Base-by-base conservation (phyloP, 1,284 basidiomycete species). In the Cryptococcus sp. region DNA sequence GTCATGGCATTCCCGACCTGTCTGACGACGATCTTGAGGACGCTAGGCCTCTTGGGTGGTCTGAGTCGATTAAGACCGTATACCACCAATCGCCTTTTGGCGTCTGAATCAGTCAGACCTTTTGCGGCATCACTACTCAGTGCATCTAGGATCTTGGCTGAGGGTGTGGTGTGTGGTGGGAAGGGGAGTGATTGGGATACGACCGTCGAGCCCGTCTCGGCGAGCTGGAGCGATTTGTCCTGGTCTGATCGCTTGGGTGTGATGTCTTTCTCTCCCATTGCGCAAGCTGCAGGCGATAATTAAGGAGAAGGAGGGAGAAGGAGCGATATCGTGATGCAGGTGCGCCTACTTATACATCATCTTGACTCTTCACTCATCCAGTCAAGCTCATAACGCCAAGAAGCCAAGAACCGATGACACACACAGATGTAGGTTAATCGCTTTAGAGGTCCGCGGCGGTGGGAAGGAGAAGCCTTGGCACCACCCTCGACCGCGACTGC, bases 1-100 rank as follows among this genome's bases (percentile, higher is more conserved):
- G 75, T 71, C 73, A 79, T 78, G 55, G 77, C 76, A 66, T 80
- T 80, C 42, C 72, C 76, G 49, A 78, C 48, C 59, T 81, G 80
- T 20, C 75, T 65, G 1, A 61, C 49, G 13, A 72, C 57, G 44
- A 77, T 76, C 50, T 71, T 72, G 50, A 60, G 52, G 10, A 68
- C 52, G 46, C 64, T 69, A 35, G 72, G 78, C 61, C 68, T 72
- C 59, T 71, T 69, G 15, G 78, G 76, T n/a, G 72, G 78, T 64
- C 70, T 72, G 50, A 81, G 66, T 56, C 79, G 67, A 70, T 81
- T 81, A 6, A 71, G 78, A 1, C 80, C 80, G 57, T 79, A 74
- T 35, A 64, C 49, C 19, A 62, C 61, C n/a, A 76, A 63, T 17
- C 76, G 64, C 20, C 64, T 62, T 5, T 49, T 53, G 0, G 66